A percentile compares a stretch with the other conserved stretches of the same genome.
Conservation (phyloP, 192 early-diverging fungal genomes). For the Umbelopsis isabellina region DNA sequence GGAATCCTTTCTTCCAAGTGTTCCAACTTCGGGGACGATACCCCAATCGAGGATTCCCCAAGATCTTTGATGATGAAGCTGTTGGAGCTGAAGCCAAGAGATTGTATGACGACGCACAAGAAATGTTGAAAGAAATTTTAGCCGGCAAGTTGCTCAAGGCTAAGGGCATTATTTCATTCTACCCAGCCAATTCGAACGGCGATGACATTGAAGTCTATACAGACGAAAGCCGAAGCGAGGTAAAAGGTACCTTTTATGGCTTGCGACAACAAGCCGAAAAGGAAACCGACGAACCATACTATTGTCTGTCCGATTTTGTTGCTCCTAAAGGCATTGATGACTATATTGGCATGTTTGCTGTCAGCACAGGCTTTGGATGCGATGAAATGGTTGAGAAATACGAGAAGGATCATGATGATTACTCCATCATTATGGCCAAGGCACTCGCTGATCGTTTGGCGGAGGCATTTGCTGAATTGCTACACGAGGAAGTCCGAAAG, state of each 20-base stretch:
- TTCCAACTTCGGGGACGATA: slow-evolving; percentile 96
- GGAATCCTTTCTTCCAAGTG: slow-evolving; percentile 99
- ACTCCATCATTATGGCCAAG: slow-evolving; percentile 92
- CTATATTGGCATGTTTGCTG: slow-evolving; percentile 91
- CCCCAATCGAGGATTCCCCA: slow-evolving; percentile 95
- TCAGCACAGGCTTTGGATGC: slow-evolving; percentile 87
- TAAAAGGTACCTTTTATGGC: slow-evolving; percentile 81
- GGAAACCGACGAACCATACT: slow-evolving; percentile 84
- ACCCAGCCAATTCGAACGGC: slow-evolving; percentile 85
- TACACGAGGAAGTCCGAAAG: slow-evolving; percentile 90
- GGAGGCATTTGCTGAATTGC: slow-evolving; percentile 87
- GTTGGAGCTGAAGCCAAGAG: slow-evolving; percentile 91
- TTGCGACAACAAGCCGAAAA: slow-evolving; percentile 87
- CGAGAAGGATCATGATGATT: slow-evolving; percentile 85
- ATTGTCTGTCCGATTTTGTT: slow-evolving; percentile 90
- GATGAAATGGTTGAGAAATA: slow-evolving; percentile 86
- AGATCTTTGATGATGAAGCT: slow-evolving; percentile 95
- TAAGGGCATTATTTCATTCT: slow-evolving; percentile 83
- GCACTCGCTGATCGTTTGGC: slow-evolving; percentile 93
- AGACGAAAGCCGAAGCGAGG: slow-evolving; percentile 70
- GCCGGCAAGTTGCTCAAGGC: slow-evolving; percentile 73
- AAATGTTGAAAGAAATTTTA: slow-evolving; percentile 81
- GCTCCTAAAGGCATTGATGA: slow-evolving; percentile 81
- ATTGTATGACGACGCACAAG: slow-evolving; percentile 84
- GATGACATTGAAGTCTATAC: slow-evolving; percentile 91